phyloP scores from a whole-genome alignment of 768 basidiomycete genomes.

The Daedaleopsis nitida region DNA sequence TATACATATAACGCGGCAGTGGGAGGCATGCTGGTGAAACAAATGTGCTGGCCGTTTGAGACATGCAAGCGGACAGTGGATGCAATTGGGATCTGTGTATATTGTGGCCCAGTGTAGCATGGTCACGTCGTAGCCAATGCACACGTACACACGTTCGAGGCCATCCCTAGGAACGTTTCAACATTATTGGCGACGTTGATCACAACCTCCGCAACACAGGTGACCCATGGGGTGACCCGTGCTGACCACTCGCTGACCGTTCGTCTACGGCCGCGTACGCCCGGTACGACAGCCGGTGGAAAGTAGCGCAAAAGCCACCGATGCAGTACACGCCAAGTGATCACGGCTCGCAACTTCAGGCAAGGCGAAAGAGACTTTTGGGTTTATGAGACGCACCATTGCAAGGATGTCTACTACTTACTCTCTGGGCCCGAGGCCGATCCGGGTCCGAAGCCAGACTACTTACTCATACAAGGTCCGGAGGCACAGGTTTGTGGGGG shows the following conservation, averaged over 20 bases:
- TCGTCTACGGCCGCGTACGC: slow-evolving; percentile 1
- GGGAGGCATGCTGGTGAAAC: too few relatives aligned
- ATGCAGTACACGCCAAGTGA: slow-evolving; percentile 4
- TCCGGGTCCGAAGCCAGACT: neutral
- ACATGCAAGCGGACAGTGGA: too few relatives aligned
- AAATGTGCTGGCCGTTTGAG: too few relatives aligned
- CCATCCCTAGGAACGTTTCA: neutral
- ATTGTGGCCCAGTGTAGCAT: neutral
- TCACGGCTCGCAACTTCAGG: neutral
- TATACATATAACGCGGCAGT: too few relatives aligned
- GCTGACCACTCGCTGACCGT: neutral
- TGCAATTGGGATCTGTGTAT: too few relatives aligned
- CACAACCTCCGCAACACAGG: neutral
- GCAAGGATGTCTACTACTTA: too few relatives aligned
- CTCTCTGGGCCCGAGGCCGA: neutral
- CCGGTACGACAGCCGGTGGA: slow-evolving; percentile 10
- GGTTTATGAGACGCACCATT: neutral
- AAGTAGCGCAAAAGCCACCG: neutral
- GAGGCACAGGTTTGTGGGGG: neutral
- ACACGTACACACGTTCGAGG: slow-evolving; percentile 9
- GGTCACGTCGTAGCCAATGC: neutral
- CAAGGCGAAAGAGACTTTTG: slow-evolving; percentile 7
- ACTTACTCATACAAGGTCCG: neutral
- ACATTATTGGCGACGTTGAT: slow-evolving; percentile 4
- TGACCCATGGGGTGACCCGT: slow-evolving; percentile 1